Evolutionary conservation across 306 rosid genomes (phyloP), one percentile per base, ranked within the genome.

Genomic region (Hippophae gyantsensis): DNA sequence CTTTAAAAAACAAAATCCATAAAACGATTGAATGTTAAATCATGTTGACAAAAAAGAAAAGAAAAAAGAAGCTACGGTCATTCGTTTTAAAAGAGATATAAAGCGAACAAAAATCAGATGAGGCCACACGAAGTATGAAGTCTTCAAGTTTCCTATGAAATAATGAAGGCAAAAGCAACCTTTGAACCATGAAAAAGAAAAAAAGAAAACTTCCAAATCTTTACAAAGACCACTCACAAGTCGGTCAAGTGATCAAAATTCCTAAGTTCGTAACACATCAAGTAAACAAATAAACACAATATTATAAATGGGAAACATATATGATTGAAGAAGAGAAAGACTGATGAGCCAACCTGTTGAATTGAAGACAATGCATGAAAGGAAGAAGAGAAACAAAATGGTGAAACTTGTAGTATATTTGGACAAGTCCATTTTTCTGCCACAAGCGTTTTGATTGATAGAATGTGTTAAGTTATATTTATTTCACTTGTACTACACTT

Each of bases 291-390:
- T 27, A 23, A 43, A 13, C 49, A 60, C 14, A 5, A 63, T 53
- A 42, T 60, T 52, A 6, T 1, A 61, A 43, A 43, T 73, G 14
- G n/a, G 11, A 5, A 60, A 61, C 72, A 8, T 52, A 18, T 18
- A 18, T 48, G 26, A 13, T 42, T 56, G 0, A 1, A 32, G 5
- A 32, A 50, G 23, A 76, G 66, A 23, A 23, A 47, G 41, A 13
- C 27, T 3, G 52, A 27, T 7, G 27, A 12, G 27, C 64, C 43
- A 65, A 87, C 95, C 95, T 78, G 89, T 78, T 10, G 84, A 61
- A 71, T 61, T 61, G 76, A 82, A 77, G 65, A 49, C 54, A 13
- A 49, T 48, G 65, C 57, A 78, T 23, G 67, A 78, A 7, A 84
- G 32, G 8, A 72, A 59, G 44, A 74, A 56, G 7, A 82, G 48